These are phyloP conservation scores for Gossypium herbaceum DNA, from an alignment of 345 rosid genomes.

Conservation along the genomic window DNA sequence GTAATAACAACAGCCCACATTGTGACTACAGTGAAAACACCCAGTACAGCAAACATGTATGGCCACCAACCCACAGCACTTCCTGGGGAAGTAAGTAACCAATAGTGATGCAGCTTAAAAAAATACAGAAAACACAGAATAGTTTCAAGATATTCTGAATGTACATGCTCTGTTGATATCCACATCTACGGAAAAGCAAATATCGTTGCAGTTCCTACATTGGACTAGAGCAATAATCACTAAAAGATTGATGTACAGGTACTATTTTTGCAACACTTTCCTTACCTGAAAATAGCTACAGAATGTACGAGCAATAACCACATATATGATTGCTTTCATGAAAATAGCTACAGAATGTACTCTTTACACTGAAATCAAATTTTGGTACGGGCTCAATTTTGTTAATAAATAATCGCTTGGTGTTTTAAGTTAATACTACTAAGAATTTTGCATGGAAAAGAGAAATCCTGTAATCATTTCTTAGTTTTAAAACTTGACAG, in stretches of 20 bases:
- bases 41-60: slow-evolving; percentile 58
- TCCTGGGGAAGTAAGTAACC: slow-evolving; percentile 41
- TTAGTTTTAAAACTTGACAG: background rate
- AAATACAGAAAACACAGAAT: background rate
- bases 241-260: background rate
- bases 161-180: background rate
- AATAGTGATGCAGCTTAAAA: background rate
- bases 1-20: slow-evolving; percentile 96
- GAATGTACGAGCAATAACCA: background rate
- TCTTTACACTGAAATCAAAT: background rate
- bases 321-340: background rate
- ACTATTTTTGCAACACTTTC: background rate
- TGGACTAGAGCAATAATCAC: background rate
- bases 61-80: slow-evolving; percentile 73
- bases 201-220: background rate
- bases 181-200: background rate
- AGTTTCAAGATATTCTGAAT: background rate
- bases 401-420: background rate
- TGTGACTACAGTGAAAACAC: slow-evolving; percentile 71
- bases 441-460: background rate
- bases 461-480: background rate
- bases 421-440: background rate
- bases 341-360: background rate
- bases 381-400: background rate
- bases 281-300: background rate